These are phyloP conservation scores for Phaffomyces opuntiae DNA, from an alignment of 805 yeast genomes.

Conservation along the genomic window DNA sequence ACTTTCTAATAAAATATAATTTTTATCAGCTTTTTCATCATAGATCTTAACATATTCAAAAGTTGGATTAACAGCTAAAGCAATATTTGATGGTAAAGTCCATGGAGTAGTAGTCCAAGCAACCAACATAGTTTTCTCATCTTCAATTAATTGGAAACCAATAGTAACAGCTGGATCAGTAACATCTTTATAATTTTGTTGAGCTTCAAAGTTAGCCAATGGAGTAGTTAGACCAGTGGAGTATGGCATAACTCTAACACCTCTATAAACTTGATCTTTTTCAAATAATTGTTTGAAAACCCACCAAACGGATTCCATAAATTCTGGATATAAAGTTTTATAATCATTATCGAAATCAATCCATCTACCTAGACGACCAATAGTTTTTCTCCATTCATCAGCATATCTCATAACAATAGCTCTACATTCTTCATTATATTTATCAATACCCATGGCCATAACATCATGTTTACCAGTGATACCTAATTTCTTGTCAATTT, in stretches of 20 bases:
- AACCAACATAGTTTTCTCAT: slow-evolving; percentile 75
- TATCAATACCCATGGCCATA: slow-evolving; percentile 86
- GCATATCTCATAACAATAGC: slow-evolving; percentile 97
- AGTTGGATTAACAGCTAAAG: slow-evolving; percentile 84
- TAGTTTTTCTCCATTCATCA: slow-evolving; percentile 87
- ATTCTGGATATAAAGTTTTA: slow-evolving; percentile 90
- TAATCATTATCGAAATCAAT: slow-evolving; percentile 98
- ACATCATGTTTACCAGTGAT: slow-evolving; percentile 93
- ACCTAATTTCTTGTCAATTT: slow-evolving; percentile 94
- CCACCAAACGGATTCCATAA: slow-evolving; percentile 99
- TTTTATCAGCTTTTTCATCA: slow-evolving; percentile 78
- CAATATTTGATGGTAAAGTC: slow-evolving; percentile 95
- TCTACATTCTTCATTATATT: slow-evolving; percentile 92
- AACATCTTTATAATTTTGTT: slow-evolving; percentile 95
- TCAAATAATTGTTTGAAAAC: slow-evolving; percentile 83
- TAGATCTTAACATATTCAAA: slow-evolving; percentile 88
- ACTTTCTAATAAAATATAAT: slow-evolving; percentile 80
- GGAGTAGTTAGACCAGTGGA: slow-evolving; percentile 97
- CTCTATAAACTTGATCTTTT: slow-evolving; percentile 87
- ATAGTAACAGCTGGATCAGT: slow-evolving; percentile 94
- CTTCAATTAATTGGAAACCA: slow-evolving; percentile 75
- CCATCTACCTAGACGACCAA: slow-evolving; percentile 97
- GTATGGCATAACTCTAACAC: slow-evolving; percentile 97
- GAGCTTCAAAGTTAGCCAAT: slow-evolving; percentile 95
- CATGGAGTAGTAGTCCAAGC: slow-evolving; percentile 99